Percentiles rank a stretch among this genome's conserved stretches.
Conservation (phyloP, 176 grass and related monocot species). For the Echinochloa phyllopogon region DNA sequence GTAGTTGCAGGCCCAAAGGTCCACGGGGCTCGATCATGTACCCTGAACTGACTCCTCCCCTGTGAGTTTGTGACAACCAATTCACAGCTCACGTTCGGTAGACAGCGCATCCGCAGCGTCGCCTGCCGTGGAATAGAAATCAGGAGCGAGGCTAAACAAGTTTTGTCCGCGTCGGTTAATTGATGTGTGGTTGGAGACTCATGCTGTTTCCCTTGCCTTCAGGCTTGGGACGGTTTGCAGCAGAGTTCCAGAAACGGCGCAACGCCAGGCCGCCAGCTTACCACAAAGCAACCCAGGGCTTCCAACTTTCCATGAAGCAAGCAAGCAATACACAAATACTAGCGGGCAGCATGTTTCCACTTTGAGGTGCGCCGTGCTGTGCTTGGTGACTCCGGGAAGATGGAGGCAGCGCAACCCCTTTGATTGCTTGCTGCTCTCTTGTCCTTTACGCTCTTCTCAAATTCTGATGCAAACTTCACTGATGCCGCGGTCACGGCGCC, state of each 20-base stretch:
- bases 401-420: slow-evolving; percentile 53
- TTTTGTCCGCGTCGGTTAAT: background rate
- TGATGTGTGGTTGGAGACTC: background rate
- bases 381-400: slow-evolving; percentile 63
- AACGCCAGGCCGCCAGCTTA: no score
- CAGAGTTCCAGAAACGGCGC: background rate
- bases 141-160: no score
- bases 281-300: background rate
- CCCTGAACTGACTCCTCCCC: no score
- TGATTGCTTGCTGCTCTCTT: slow-evolving; percentile 85
- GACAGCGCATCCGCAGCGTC: background rate
- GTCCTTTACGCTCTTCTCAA: slow-evolving; percentile 69
- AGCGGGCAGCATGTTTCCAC: background rate
- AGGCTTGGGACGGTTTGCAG: background rate
- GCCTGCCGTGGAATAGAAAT: background rate
- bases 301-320: background rate
- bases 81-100: no score
- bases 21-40: background rate
- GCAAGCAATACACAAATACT: no score
- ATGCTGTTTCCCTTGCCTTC: background rate
- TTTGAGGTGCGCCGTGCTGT: slow-evolving; percentile 25
- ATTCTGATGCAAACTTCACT: slow-evolving; percentile 73
- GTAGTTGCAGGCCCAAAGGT: background rate
- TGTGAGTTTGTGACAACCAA: background rate
- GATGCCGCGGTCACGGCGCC: slow-evolving; percentile 57